Evolutionary conservation across 2,329 filamentous ascomycete genomes (phyloP).

Genomic region (Immersiporthe knoxdaviesiana): DNA sequence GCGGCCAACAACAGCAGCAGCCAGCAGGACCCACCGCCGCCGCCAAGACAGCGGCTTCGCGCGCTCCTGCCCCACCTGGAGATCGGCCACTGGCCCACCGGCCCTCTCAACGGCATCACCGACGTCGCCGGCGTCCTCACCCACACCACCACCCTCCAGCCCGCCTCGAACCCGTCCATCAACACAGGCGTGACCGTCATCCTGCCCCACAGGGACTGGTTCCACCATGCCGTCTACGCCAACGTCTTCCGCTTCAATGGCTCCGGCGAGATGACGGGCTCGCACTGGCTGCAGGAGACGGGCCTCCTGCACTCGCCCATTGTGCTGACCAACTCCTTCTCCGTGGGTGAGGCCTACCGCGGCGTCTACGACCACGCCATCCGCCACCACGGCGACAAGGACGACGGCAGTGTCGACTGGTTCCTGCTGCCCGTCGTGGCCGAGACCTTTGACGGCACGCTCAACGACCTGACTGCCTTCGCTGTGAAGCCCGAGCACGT

Average conservation of each 20-base stretch:
- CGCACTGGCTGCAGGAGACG: slow-evolving; percentile 65
- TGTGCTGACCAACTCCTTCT: slow-evolving; percentile 61
- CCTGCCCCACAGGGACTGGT: slow-evolving; percentile 50
- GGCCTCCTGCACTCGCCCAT: slow-evolving; percentile 63
- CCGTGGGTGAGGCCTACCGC: slow-evolving; percentile 61
- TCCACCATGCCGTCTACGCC: slow-evolving; percentile 49
- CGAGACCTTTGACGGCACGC: slow-evolving; percentile 66
- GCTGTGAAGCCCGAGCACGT: slow-evolving; percentile 58
- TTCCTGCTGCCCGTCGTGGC: slow-evolving; percentile 62
- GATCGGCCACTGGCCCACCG: slow-evolving; percentile 48
- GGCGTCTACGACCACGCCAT: slow-evolving; percentile 62
- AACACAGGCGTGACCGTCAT: slow-evolving; percentile 57
- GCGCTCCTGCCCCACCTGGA: slow-evolving; percentile 49
- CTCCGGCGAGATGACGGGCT: slow-evolving; percentile 64
- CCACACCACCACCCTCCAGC: slow-evolving; percentile 48
- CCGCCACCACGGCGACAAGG: slow-evolving; percentile 46
- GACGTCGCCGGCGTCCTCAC: slow-evolving; percentile 54
- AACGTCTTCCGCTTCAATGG: slow-evolving; percentile 67
- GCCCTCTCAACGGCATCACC: slow-evolving; percentile 54
- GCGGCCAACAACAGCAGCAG: slow-evolving; percentile 4
- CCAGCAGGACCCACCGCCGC: not conserved
- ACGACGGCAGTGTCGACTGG: slow-evolving; percentile 52
- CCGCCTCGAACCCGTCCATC: slow-evolving; percentile 32
- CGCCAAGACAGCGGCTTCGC: slow-evolving; percentile 42
- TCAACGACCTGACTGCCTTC: slow-evolving; percentile 62